Evolutionary conservation across 2,329 filamentous ascomycete species (phyloP), one percentile per base, ranked within the genome.

Genomic region (Xylariaceae sp.): DNA sequence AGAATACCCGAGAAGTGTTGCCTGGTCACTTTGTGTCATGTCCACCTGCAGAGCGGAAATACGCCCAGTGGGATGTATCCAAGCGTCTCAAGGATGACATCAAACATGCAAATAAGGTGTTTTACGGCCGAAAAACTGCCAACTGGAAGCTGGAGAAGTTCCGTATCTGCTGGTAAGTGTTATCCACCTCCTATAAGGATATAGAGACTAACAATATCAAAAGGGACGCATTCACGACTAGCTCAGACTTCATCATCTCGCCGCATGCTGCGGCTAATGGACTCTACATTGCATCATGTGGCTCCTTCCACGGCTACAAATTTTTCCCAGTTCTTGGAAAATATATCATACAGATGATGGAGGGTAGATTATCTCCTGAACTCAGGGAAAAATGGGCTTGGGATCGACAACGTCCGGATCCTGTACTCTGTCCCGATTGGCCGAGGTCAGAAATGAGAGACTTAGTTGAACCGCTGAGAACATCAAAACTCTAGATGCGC

Each of bases 281-380:
- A 5, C 22, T 53, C 17, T 53, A 52, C 32, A 27, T 53, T 39
- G 51, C 51, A 12, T 51, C 51, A 2, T 43, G 48, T n/a, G 83
- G 83, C 3, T 84, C 80, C 0, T 83, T 85, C 56, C 82, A 86
- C 61, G 77, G 79, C 12, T 85, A 75, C 69, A 85, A 86, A 62
- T 85, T 86, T 63, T 74, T 86, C 49, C 82, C 82, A 0, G 74
- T 78, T 5, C 73, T 84, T 19, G 82, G 83, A 5, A 78, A 76
- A 55, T 85, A 86, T 52, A 69, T 82, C 32, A 59, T 74, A 19
- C 73, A 79, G 56, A 77, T 76, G 80, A 63, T 71, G 22, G 74
- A 73, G 55, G 74, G 64, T 6, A 47, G 62, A 14, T 59, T 81
- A 27, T 61, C 65, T 11, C 56, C 68, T 0, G 70, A 73, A 44